phyloP scores from a whole-genome alignment of 1,284 basidiomycete genomes.

The Pascua sp. region DNA sequence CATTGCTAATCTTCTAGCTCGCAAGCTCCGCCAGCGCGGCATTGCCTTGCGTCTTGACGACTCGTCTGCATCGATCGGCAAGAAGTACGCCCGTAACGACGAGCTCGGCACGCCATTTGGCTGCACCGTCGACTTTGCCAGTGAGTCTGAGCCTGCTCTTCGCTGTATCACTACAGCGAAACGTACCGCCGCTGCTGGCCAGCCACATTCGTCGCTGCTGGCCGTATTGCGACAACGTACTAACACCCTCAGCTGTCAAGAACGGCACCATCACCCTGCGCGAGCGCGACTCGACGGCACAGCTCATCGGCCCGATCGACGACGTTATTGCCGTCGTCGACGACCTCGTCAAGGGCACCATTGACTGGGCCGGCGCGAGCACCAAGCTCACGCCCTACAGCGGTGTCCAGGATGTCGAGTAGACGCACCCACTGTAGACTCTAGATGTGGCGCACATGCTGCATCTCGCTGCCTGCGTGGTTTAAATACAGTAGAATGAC shows the following conservation, averaged over 20 bases:
- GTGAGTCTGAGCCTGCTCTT: conserved; percentile 55
- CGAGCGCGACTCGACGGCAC: conserved; percentile 91
- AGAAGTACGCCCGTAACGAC: conserved; percentile 96
- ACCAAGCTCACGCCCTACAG: conserved; percentile 72
- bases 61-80: conserved; percentile 90
- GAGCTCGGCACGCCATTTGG: conserved; percentile 98
- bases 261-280: conserved; percentile 86
- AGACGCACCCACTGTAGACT: conserved; percentile 6
- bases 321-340: conserved; percentile 79
- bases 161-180: too few relatives aligned
- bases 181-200: too few relatives aligned
- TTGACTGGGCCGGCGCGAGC: conserved; percentile 77
- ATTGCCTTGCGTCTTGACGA: conserved; percentile 92
- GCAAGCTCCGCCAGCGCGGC: conserved; percentile 79
- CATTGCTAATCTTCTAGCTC: conserved; percentile 54
- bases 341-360: conserved; percentile 67
- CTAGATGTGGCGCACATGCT: neutral
- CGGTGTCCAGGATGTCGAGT: conserved; percentile 79
- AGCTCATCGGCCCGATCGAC: conserved; percentile 89
- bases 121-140: conserved; percentile 94
- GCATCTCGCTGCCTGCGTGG: too few relatives aligned
- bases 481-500: too few relatives aligned
- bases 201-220: neutral
- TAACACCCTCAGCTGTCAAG: conserved; percentile 60
- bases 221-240: neutral